Evolutionary conservation across 192 early-diverging fungal genomes (phyloP), one percentile per base, ranked within the genome.

Genomic region (Paraglomus brasilianum): DNA sequence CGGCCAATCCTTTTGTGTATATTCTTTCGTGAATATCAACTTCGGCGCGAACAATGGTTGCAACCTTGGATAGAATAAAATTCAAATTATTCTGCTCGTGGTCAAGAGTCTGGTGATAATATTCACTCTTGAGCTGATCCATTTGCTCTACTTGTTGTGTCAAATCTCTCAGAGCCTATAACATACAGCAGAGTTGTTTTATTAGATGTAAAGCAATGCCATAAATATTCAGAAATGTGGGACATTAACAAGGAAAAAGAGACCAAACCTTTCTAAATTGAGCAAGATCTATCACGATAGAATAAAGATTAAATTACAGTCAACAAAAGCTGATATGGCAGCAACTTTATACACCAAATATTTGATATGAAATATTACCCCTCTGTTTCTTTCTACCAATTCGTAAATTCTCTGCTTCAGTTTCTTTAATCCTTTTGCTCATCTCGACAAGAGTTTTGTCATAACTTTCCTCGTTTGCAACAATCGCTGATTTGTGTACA

Each of bases 1-100:
- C 82, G n/a, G 74, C 76, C 14, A 83, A 39, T 9, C 82, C 82
- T 50, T 83, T 83, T 62, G 62, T 77, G 13, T 77, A 73, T 13
- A 83, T 76, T 8, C 77, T 53, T 53, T 83, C 82, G 30, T 74
- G 79, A 11, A 83, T 75, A 62, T 83, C 82, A 4, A 81, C 78
- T 55, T 83, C 75, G 14, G 79, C 82, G 8, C 77, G 66, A 8
- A 83, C 77, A 21, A 83, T 63, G 15, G 75, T 73, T 8, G 75
- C 74, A 1, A 75, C 76, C 69, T 83, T 78, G 61, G 69, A 65
- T 30, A 83, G 64, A 47, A 83, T 79, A 22, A 74, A 65, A 14
- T 83, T 77, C 7, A 78, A 73, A 42, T 83, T 78, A 0, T 74
- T 61, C 56, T 78, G 75, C 43, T 83, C 82, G 5, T 73, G 74